Percentiles rank a stretch among this genome's conserved stretches.
Evolutionary conservation across 805 yeast species (phyloP).

Genomic region (Candida vartiovaarae): DNA sequence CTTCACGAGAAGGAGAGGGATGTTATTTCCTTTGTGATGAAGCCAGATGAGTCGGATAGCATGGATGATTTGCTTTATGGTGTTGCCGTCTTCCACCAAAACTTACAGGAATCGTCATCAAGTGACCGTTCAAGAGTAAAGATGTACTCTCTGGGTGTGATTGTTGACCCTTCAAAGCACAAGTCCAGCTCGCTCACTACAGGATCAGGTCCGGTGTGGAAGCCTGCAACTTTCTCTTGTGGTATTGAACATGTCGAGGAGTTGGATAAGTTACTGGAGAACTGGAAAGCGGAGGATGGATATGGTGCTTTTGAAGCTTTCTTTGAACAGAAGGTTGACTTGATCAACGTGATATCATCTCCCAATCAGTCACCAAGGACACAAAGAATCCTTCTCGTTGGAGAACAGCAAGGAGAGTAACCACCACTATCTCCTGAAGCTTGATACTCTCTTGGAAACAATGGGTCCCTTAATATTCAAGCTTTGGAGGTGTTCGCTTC

Average conservation of each 20-base stretch:
- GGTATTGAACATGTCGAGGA: conserved; percentile 38
- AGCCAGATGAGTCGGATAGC: conserved; percentile 19
- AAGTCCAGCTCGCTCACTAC: conserved; percentile 10
- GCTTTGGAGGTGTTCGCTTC: conserved; percentile 54
- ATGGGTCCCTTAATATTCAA: conserved; percentile 63
- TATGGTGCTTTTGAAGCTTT: conserved; percentile 19
- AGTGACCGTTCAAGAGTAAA: conserved; percentile 38
- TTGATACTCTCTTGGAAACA: conserved; percentile 38
- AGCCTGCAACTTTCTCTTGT: conserved; percentile 32
- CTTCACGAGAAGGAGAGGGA: conserved; percentile 47
- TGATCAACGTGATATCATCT: conserved; percentile 8
- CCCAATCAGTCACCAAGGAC: conserved; percentile 7
- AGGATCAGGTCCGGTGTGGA: conserved; percentile 27
- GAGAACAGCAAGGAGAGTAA: conserved; percentile 3
- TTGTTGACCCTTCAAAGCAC: conserved; percentile 37
- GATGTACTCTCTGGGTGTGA: conserved; percentile 60
- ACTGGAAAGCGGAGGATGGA: conserved; percentile 18
- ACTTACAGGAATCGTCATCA: conserved; percentile 24
- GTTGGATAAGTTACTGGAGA: conserved; percentile 24
- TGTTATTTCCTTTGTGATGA: conserved; percentile 43
- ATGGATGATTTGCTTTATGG: conserved; percentile 33
- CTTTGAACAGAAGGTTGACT: conserved; percentile 12
- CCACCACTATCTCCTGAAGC: conserved; percentile 39
- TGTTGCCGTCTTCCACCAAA: conserved; percentile 44
- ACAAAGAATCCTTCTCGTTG: neutral